Evolutionary conservation across 1,284 basidiomycete genomes (phyloP), one percentile per base, ranked within the genome.

Genomic region (Marasmius oreades): DNA sequence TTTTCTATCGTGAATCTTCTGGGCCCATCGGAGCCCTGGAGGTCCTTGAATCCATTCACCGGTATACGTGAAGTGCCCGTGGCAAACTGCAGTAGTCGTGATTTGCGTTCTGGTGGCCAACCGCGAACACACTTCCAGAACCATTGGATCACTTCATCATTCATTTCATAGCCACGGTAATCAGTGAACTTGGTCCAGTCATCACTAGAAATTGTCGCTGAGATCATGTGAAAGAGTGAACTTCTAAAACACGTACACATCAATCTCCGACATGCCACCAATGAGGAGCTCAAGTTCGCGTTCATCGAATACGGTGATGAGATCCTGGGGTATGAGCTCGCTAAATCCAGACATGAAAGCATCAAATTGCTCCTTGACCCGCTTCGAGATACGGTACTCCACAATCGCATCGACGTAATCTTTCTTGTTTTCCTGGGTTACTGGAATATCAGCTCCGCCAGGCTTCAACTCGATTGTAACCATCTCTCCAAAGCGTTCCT

Each of bases 191-290:
- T 89, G 55, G 82, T 84, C 86, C 86, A 88, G 65, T 89, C 86
- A 61, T 89, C 87, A 55, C 85, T 87, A 52, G 18, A 53, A 52
- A 33, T 20, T 16, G 55, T 3, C n/a, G n/a, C 11, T 59, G 14
- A 56, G 47, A 51, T 18, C 5, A 53, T 55, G 55, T 8, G 26
- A 51, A 33, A 18, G 55, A 18, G 36, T 24, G 22, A 58, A 51
- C 7, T 14, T 11, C 11, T 24, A 24, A 34, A n/a, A 52, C 14
- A 79, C 86, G 43, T 80, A 87, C 85, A 88, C 85, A 67, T 97
- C 94, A 63, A 96, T 95, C 73, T 97, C 95, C 26, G 91, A 93
- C 92, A 97, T 95, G 63, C 94, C 95, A 64, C 95, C 94, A 63
- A 97, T 96, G 55, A 97, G 79, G 50, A 95, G 74, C 69, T 96